Base-by-base conservation (phyloP, 2,329 filamentous ascomycete genomes). In the Trichoderma endophyticum region DNA sequence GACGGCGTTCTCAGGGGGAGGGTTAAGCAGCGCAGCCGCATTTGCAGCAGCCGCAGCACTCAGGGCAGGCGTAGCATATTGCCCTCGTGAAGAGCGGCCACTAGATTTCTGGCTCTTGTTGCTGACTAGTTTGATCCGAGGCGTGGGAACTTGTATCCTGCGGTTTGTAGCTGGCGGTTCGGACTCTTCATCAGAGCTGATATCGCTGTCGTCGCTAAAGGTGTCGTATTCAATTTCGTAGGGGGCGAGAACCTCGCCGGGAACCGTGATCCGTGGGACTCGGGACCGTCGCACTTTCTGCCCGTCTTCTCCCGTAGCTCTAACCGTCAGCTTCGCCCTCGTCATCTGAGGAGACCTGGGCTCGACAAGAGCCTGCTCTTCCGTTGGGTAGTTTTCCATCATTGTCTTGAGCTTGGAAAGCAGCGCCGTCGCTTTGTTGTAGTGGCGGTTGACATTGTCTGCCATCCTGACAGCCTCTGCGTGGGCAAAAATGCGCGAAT, bases 151-250 rank as follows among this genome's bases (percentile, higher is more conserved):
- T 8, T 81, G 82, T 3, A 82, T 81, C 72, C 81, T 79, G 75
- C 78, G 79, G 24, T 78, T 78, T 15, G 80, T 77, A 3, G 81
- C 80, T 3, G 82, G 80, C 28, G 81, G 78, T 21, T 86, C 83
- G 6, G 83, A 81, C 34, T 87, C 86, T 9, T 86, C 84, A 26
- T 86, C 86, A 2, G 85, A 86, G 77, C 85, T 87, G 51, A 85
- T 84, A 24, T 88, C 87, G 75, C 83, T 86, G 15, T 85, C 84
- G 26, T 86, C 87, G 61, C 82, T 87, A 72, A 86, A 88, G 0
- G 85, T 83, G 66, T 90, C 88, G 77, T 89, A 90, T 72, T 90
- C 88, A 28, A 91, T 80, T 70, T 91, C 89, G 76, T 90, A 91
- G 0, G 89, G 89, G 1, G 89, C 89, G 61, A 91, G 82, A 9